Conservation (phyloP, 768 basidiomycete genomes). For the Amanita inopinata region DNA sequence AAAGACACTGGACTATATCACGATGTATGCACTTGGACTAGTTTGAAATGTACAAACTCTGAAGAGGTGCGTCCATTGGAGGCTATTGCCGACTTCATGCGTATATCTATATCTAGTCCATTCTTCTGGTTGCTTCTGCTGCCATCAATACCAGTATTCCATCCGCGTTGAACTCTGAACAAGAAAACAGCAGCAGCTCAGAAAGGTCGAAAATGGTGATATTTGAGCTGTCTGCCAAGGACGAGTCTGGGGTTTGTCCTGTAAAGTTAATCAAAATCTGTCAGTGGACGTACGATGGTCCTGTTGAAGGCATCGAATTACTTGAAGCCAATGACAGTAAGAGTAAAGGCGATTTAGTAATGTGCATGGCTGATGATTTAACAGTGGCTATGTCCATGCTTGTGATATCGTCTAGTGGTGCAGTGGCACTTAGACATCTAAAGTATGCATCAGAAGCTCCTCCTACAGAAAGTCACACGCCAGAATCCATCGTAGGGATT, state of each 20-base stretch:
- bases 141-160: conserved; percentile 25
- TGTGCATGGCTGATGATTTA: conserved; percentile 6
- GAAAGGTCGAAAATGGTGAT: conserved; percentile 31
- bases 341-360: conserved; percentile 9
- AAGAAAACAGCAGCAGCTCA: conserved; percentile 19
- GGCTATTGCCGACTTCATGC: neutral
- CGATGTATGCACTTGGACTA: conserved; percentile 35
- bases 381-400: neutral
- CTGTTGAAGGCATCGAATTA: conserved; percentile 34
- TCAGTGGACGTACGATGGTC: conserved; percentile 46
- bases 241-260: conserved; percentile 21
- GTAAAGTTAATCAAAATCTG: conserved; percentile 36
- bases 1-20: conserved; percentile 24
- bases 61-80: conserved; percentile 26
- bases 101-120: conserved; percentile 19
- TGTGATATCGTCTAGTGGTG: neutral
- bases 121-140: conserved; percentile 38
- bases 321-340: conserved; percentile 38
- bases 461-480: conserved; percentile 14
- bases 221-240: conserved; percentile 25
- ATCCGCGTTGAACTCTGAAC: conserved; percentile 20
- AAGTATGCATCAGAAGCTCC: conserved; percentile 3
- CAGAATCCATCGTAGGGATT: conserved; percentile 22
- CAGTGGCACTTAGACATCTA: neutral
- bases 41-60: conserved; percentile 24